Evolutionary conservation across 2,329 filamentous ascomycete genomes (phyloP).

Genomic region (Aspergillus sp.): DNA sequence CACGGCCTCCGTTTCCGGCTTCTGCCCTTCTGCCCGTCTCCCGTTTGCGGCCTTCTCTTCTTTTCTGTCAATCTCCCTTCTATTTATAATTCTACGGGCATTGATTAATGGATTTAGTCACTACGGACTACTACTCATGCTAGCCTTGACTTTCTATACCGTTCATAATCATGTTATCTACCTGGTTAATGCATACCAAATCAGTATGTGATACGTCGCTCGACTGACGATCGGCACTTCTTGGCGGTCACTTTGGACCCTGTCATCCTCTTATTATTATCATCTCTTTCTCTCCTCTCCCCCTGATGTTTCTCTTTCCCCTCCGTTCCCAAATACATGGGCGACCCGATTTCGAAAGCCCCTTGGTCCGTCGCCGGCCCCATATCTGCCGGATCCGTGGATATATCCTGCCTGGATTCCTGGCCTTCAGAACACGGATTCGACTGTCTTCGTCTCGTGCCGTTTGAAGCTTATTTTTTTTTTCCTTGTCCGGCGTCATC

Average conservation of each 20-base stretch:
- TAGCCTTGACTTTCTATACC: too few species aligned
- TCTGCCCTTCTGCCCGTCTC: neutral
- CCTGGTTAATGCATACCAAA: too few species aligned
- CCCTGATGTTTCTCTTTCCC: neutral
- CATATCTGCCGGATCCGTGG: neutral
- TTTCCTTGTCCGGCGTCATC: too few species aligned
- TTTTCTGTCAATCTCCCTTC: neutral
- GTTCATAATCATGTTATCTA: too few species aligned
- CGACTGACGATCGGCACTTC: neutral
- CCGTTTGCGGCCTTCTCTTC: constrained; percentile 1
- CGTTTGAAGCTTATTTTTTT: neutral
- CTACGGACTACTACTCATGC: too few species aligned
- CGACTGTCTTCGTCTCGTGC: neutral
- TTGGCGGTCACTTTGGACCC: neutral
- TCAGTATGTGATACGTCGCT: neutral
- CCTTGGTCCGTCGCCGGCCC: neutral
- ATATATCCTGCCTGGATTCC: neutral
- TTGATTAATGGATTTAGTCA: too few species aligned
- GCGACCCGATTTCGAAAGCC: neutral
- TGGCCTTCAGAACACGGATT: neutral
- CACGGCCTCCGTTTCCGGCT: too few species aligned
- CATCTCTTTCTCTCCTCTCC: neutral
- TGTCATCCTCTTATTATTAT: neutral
- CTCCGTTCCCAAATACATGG: neutral
- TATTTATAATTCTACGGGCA: neutral